phyloP scores from a whole-genome alignment of 31 red algal genomes.

The Porphyra umbilicalis region DNA sequence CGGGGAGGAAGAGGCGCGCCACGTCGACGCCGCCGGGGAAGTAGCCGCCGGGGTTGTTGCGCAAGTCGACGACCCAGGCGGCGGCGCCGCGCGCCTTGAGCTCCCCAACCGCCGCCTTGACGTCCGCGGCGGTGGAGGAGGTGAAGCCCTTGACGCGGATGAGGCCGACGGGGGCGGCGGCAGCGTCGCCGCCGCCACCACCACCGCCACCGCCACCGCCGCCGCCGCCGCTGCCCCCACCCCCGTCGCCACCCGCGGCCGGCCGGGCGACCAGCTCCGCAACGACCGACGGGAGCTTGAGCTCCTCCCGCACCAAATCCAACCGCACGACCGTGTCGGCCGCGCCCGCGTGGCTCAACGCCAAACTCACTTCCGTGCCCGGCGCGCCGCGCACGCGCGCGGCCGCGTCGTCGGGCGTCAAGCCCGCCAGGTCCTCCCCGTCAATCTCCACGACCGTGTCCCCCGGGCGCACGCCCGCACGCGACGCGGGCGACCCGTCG shows the following conservation, averaged over 20 bases:
- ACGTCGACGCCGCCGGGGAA: slow-evolving; percentile 95
- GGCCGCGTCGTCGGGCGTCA: slow-evolving; percentile 86
- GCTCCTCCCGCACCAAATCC: slow-evolving; percentile 35
- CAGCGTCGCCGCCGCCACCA: neutral
- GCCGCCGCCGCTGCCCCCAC: too few species aligned
- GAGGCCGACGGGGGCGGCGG: slow-evolving; percentile 7
- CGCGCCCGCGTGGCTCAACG: slow-evolving; percentile 30
- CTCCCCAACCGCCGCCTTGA: slow-evolving; percentile 30
- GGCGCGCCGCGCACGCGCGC: slow-evolving; percentile 65
- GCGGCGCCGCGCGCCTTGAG: slow-evolving; percentile 9
- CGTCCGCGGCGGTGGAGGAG: slow-evolving; percentile 58
- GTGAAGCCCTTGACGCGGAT: slow-evolving; percentile 89
- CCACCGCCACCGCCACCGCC: too few species aligned
- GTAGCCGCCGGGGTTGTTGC: slow-evolving; percentile 93
- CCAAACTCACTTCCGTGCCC: slow-evolving; percentile 36
- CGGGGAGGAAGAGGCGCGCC: slow-evolving; percentile 76
- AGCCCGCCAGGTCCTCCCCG: slow-evolving; percentile 46
- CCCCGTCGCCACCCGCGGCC: neutral
- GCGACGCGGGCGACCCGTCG: slow-evolving; percentile 68
- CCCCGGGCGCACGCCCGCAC: slow-evolving; percentile 47
- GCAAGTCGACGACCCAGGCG: slow-evolving; percentile 79
- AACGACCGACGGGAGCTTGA: slow-evolving; percentile 57
- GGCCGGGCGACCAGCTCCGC: slow-evolving; percentile 3
- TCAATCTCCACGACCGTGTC: slow-evolving; percentile 84
- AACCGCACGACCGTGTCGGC: slow-evolving; percentile 15